Conservation (phyloP, 2,329 filamentous ascomycete species). For the Samsoniella hepiali region DNA sequence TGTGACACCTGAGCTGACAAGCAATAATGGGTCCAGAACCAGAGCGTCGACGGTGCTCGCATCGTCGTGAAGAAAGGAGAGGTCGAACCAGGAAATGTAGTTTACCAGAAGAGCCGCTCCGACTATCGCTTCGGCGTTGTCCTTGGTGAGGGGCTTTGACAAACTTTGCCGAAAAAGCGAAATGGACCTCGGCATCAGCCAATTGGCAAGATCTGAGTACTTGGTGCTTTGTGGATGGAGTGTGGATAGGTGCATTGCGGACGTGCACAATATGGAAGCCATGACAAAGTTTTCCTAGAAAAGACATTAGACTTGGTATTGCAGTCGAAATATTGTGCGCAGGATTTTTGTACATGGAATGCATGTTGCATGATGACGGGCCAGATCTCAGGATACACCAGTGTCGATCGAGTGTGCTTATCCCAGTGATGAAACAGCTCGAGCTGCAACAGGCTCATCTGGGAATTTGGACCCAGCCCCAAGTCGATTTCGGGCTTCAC, state of each 20-base stretch:
- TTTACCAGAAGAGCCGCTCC: background rate
- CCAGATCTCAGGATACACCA: conserved; percentile 30
- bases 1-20: conserved; percentile 28
- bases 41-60: conserved; percentile 28
- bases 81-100: background rate
- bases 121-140: conserved; percentile 26
- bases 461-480: conserved; percentile 3
- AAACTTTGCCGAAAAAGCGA: conserved; percentile 26
- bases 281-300: conserved; percentile 29
- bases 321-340: background rate
- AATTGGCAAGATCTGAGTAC: conserved; percentile 25
- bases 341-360: conserved; percentile 25
- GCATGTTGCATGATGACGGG: conserved; percentile 26
- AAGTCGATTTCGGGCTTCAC: background rate
- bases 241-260: conserved; percentile 25
- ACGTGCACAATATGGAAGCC: conserved; percentile 25
- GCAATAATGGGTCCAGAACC: conserved; percentile 28
- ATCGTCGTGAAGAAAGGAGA: background rate
- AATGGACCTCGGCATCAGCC: conserved; percentile 25
- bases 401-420: conserved; percentile 24
- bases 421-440: conserved; percentile 33
- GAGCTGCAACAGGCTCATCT: conserved; percentile 31
- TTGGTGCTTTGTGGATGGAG: conserved; percentile 18
- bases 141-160: conserved; percentile 23
- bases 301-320: background rate